Percentiles rank a stretch among this genome's conserved stretches.
phyloP scores from a whole-genome alignment of 257 asterid genomes.

The Lycium barbarum region DNA sequence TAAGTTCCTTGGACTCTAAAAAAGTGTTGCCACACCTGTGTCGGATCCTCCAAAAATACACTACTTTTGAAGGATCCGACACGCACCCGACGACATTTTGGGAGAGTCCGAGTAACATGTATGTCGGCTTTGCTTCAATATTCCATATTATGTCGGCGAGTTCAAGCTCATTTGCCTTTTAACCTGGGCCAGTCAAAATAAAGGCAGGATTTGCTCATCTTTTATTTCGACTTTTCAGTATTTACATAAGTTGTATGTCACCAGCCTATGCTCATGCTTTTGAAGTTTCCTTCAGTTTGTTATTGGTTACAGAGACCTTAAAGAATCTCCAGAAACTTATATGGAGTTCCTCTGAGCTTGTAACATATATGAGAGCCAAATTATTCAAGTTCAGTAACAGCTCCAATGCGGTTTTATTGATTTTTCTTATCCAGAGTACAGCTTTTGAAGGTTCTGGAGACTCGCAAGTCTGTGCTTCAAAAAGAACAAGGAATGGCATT shows the following conservation, averaged over 20 bases:
- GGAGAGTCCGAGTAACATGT: no score
- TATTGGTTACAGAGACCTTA: background rate
- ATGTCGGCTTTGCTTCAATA: background rate
- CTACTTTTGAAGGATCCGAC: no score
- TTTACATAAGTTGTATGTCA: background rate
- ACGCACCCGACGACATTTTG: no score
- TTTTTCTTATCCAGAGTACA: slow-evolving; percentile 68
- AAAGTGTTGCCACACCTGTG: no score
- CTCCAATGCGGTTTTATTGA: slow-evolving; percentile 26
- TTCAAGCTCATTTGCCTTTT: background rate
- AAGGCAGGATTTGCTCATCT: background rate
- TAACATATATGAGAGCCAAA: background rate
- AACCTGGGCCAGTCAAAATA: background rate
- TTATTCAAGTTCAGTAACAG: slow-evolving; percentile 31
- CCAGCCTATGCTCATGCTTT: slow-evolving; percentile 20
- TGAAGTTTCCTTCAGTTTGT: slow-evolving; percentile 4
- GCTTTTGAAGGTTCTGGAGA: slow-evolving; percentile 86
- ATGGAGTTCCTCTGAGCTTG: background rate
- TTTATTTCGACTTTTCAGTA: background rate
- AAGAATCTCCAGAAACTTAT: background rate
- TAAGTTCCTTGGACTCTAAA: no score
- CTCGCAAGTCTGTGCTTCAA: slow-evolving; percentile 75
- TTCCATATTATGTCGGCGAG: background rate
- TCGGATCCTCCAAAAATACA: no score
- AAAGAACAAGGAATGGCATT: slow-evolving; percentile 99